Conservation (phyloP, 176 grass and related monocot genomes). For the Carex myosuroides region DNA sequence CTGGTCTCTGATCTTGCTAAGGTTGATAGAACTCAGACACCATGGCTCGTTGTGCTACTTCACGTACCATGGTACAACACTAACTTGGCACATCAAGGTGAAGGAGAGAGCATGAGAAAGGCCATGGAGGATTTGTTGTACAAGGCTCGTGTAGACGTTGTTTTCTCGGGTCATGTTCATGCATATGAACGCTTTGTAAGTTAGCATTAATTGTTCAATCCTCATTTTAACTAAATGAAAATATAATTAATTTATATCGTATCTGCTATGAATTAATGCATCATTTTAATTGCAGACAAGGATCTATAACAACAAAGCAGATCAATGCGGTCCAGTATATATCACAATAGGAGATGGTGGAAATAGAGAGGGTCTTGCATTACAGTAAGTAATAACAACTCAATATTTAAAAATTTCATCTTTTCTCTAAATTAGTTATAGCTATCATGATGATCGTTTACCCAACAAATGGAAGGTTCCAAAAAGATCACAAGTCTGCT, state of each 20-base stretch:
- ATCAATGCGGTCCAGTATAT: conserved; percentile 64
- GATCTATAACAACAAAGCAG: conserved; percentile 50
- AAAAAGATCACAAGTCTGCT: conserved; percentile 55
- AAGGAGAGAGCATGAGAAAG: conserved; percentile 73
- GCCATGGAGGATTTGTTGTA: conserved; percentile 70
- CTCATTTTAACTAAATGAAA: background rate
- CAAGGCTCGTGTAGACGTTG: conserved; percentile 51
- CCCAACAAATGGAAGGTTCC: conserved; percentile 33
- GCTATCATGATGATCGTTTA: background rate
- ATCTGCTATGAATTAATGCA: background rate
- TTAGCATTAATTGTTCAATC: background rate
- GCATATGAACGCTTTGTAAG: conserved; percentile 95
- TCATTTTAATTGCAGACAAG: conserved; percentile 35
- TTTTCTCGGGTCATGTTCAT: conserved; percentile 89
- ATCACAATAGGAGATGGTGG: conserved; percentile 94
- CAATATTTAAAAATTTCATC: background rate
- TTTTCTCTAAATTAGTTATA: background rate
- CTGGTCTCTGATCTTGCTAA: conserved; percentile 55
- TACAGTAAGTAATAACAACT: conserved; percentile 43
- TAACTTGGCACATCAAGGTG: conserved; percentile 63
- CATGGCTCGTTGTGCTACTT: conserved; percentile 62
- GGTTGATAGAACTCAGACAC: conserved; percentile 51
- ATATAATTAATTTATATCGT: background rate
- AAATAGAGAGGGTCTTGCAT: conserved; percentile 94
- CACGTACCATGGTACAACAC: conserved; percentile 97